Conservation (phyloP, 2,329 filamentous ascomycete species). For the Apiospora pterosperma region DNA sequence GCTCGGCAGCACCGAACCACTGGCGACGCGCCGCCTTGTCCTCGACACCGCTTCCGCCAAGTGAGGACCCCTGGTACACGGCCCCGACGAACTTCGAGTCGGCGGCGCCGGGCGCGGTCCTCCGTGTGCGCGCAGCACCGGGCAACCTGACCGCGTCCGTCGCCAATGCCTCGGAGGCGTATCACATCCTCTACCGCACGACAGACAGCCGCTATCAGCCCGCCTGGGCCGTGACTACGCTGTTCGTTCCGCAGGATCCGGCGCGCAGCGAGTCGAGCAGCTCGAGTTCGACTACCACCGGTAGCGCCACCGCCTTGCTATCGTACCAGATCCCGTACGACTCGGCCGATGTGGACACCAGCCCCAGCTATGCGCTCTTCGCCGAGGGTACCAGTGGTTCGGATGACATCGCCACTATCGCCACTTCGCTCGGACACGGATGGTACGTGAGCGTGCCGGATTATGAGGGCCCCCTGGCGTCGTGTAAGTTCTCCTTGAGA, state of each 20-base stretch:
- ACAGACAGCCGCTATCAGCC: conserved; percentile 30
- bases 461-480: conserved; percentile 39
- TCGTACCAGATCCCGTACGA: conserved; percentile 38
- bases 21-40: background rate
- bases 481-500: conserved; percentile 22
- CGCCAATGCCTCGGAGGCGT: conserved; percentile 14
- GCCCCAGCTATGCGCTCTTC: conserved; percentile 30
- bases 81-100: conserved; percentile 25
- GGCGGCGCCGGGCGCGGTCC: conserved; percentile 22
- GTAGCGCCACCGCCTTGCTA: conserved; percentile 22
- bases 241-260: conserved; percentile 17
- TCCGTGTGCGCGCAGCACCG: conserved; percentile 25
- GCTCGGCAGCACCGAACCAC: background rate
- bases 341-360: conserved; percentile 30
- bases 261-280: background rate
- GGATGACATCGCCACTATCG: conserved; percentile 23
- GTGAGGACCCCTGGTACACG: conserved; percentile 30
- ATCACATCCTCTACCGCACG: conserved; percentile 36
- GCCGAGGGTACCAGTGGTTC: background rate
- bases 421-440: conserved; percentile 34
- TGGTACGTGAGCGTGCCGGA: conserved; percentile 47
- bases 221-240: conserved; percentile 36
- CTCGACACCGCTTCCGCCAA: conserved; percentile 19
- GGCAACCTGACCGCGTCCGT: conserved; percentile 9
- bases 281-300: background rate